Evolutionary conservation across 306 rosid genomes (phyloP).

Genomic region (Argentina anserina): DNA sequence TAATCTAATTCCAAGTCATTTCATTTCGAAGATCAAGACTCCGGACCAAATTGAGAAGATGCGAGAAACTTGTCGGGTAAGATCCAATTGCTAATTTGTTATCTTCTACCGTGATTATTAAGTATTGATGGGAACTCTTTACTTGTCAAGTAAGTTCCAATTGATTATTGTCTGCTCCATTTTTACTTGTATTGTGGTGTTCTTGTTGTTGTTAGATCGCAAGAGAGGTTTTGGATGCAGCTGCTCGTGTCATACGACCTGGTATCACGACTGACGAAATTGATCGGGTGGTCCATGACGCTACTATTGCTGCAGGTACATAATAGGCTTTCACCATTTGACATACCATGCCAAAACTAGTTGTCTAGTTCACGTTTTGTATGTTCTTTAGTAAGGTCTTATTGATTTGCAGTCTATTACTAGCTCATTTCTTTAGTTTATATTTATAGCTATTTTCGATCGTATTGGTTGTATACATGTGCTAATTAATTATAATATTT

Average conservation of each 20-base stretch:
- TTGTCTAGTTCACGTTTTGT: not conserved
- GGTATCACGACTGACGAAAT: constrained; percentile 96
- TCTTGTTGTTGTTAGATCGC: constrained; percentile 45
- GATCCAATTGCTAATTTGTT: constrained; percentile 20
- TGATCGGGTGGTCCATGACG: constrained; percentile 87
- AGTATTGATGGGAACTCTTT: not conserved
- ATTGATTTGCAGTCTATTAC: not conserved
- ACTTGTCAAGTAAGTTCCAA: no score
- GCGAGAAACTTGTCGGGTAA: constrained; percentile 79
- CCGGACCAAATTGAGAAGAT: constrained; percentile 66
- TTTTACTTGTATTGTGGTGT: not conserved
- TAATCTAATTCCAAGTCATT: not conserved
- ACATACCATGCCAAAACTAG: not conserved
- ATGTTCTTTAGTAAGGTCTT: not conserved
- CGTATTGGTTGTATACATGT: not conserved
- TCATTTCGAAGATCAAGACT: constrained; percentile 65
- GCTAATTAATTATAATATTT: no score
- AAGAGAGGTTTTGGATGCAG: constrained; percentile 89
- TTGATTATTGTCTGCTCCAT: not conserved
- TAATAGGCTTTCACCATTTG: constrained; percentile 13
- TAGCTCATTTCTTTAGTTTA: not conserved
- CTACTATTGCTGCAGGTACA: constrained; percentile 84
- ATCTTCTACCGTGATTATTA: not conserved
- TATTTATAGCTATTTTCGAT: not conserved
- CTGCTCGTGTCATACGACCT: constrained; percentile 75